Base-by-base conservation (phyloP, 495 filamentous ascomycete genomes). In the Viridothelium virens region DNA sequence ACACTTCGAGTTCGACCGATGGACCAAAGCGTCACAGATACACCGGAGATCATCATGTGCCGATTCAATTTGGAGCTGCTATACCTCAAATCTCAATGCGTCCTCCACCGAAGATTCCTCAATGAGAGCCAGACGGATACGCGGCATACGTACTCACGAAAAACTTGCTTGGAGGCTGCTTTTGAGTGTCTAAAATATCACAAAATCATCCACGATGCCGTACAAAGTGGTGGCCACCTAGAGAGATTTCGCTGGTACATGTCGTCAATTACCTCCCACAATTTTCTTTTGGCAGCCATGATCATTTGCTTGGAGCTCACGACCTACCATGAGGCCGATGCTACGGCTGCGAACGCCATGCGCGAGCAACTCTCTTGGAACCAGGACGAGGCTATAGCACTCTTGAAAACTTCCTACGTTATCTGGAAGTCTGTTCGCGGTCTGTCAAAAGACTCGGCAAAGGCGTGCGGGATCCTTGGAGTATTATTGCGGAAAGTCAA, bases 251-350 rank as follows among this genome's bases (percentile, higher is more conserved):
- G 74, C 56, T 83, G 81, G 80, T 78, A 81, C 71, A 73, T 82
- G 62, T 76, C 79, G 9, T 76, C 76, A 1, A 71, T 83, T 11
- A 75, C 71, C 2, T 71, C 74, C 3, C 76, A 81, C 67, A 81
- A 82, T 63, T 83, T 82, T 65, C 74, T 84, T 1, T 73, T 81
- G 1, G 82, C 81, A 1, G 75, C 80, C 11, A 84, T 85, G 82
- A 70, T 85, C 14, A 69, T 83, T 12, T 82, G 81, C 65, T 72
- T 83, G 0, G 80, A 83, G 66, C 69, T 85, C 31, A 59, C 53
- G n/a, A 34, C 36, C 53, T 59, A 59, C 14, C 53, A 59, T 59
- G 53, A 59, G 36, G 53, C 53, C 18, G 53, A 59, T 36, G 5
- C 53, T 9, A 14, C 53, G 25, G 53, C 18, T 5, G 53, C 53